Conservation (phyloP, 805 yeast species). For the Metschnikowia koreensis region DNA sequence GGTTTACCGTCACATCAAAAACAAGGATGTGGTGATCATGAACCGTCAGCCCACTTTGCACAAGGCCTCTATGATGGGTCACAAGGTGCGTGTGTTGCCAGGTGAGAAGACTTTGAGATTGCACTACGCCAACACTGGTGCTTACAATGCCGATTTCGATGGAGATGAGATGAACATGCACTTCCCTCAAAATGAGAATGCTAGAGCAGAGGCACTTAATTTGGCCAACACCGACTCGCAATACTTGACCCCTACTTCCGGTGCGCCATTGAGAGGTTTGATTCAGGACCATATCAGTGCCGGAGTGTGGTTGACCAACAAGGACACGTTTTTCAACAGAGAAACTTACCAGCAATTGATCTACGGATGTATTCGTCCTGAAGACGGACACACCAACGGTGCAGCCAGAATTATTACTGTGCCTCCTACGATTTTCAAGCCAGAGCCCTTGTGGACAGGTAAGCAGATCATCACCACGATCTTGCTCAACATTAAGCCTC, state of each 20-base stretch:
- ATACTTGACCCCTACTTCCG: slow-evolving; percentile 96
- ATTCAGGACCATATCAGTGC: slow-evolving; percentile 99
- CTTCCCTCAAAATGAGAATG: slow-evolving; percentile 97
- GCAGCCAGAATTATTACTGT: slow-evolving; percentile 63
- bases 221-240: slow-evolving; percentile 97
- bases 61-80: slow-evolving; percentile 99
- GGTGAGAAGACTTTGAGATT: slow-evolving; percentile 95
- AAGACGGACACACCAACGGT: slow-evolving; percentile 89
- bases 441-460: slow-evolving; percentile 94
- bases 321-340: slow-evolving; percentile 87
- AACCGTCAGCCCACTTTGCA: slow-evolving; percentile 99
- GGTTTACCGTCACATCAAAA: slow-evolving; percentile 90
- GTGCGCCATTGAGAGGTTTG: slow-evolving; percentile 96
- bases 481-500: slow-evolving; percentile 81
- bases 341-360: slow-evolving; percentile 91
- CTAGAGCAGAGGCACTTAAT: slow-evolving; percentile 91
- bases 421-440: slow-evolving; percentile 87
- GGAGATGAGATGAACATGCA: slow-evolving; percentile 99
- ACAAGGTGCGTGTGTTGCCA: slow-evolving; percentile 92
- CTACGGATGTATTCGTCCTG: slow-evolving; percentile 94
- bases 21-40: slow-evolving; percentile 95
- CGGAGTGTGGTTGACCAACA: slow-evolving; percentile 96
- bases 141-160: slow-evolving; percentile 97
- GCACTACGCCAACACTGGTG: slow-evolving; percentile 99
- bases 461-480: slow-evolving; percentile 95